Evolutionary conservation across 371 early-diverging fungal genomes (phyloP), one percentile per base, ranked within the genome.

Genomic region (Mortierella sp.): DNA sequence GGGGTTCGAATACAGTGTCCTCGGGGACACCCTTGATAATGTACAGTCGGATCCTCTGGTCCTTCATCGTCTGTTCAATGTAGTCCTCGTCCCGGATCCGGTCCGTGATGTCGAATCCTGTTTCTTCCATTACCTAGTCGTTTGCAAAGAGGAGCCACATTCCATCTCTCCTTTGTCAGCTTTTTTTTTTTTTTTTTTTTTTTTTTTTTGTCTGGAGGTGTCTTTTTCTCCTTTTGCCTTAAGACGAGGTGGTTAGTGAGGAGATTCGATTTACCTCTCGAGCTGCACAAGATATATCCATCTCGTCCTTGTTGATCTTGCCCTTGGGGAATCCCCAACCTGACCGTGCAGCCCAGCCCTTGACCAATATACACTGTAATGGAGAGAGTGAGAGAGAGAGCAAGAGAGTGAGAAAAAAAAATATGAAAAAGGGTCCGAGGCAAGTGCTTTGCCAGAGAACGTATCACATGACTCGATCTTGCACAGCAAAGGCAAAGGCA

Each of bases 241-340:
- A n/a, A n/a, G n/a, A n/a, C n/a, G n/a, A n/a, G n/a, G n/a, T n/a
- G n/a, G 16, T 48, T 18, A 11, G 21, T 51, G 61, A 52, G 44
- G 72, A 83, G 83, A 15, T 1, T 44, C 37, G 16, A 7, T 28
- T 37, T 63, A 91, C 94, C 85, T 99, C 99, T 66, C 99, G 90
- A 64, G 94, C 89, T 15, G 99, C 99, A 86, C 99, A 99, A 37
- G 86, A 85, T 57, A 89, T 84, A 70, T 95, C 95, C 47, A 88
- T 89, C 83, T 99, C 99, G 66, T 95, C 93, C 83, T 97, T 93
- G 84, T 97, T 97, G 81, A 99, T 98, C 76, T 99, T 99, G n/a
- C 99, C 99, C 62, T 95, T 96, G 23, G 99, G 99, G 80, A 99
- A 99, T 7, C 97, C 95, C 96, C 98, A 99, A 28, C 93, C 91